Evolutionary conservation across 495 filamentous ascomycete species (phyloP).

Genomic region (Aspergillus diversus): DNA sequence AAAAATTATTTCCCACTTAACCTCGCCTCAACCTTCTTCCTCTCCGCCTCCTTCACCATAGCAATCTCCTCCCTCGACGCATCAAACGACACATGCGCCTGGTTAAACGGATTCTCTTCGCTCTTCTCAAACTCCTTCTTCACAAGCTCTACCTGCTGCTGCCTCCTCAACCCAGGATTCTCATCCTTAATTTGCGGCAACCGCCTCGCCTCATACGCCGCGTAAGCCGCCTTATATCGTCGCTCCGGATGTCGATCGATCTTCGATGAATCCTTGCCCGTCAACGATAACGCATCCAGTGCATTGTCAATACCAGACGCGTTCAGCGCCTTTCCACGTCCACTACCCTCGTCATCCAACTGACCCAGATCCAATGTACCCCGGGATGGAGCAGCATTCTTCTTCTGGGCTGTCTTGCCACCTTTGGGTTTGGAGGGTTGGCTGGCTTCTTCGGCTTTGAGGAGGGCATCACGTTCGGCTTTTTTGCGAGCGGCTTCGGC

Average conservation of each 20-base stretch:
- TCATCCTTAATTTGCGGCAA: constrained; percentile 84
- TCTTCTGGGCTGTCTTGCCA: constrained; percentile 69
- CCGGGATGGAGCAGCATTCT: constrained; percentile 47
- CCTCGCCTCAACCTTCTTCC: constrained; percentile 71
- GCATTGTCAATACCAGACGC: constrained; percentile 90
- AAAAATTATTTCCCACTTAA: constrained; percentile 46
- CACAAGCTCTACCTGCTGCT: constrained; percentile 79
- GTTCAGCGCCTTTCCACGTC: constrained; percentile 59
- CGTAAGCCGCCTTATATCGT: constrained; percentile 84
- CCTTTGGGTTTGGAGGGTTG: constrained; percentile 61
- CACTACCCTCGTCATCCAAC: constrained; percentile 57
- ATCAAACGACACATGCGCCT: constrained; percentile 72
- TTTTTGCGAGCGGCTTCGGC: constrained; percentile 85
- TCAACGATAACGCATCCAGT: constrained; percentile 77
- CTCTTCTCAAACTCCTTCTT: constrained; percentile 90
- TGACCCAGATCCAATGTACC: constrained; percentile 66
- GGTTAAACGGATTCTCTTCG: constrained; percentile 93
- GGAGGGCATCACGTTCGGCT: constrained; percentile 79
- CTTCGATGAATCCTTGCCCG: constrained; percentile 57
- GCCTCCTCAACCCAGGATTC: constrained; percentile 71
- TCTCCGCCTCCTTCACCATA: constrained; percentile 67
- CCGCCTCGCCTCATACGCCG: constrained; percentile 82
- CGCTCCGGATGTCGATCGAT: constrained; percentile 86
- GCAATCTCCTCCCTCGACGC: constrained; percentile 77
- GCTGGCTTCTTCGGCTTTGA: constrained; percentile 80